phyloP scores from a whole-genome alignment of 192 early-diverging fungal genomes.

The Backusella sp. region DNA sequence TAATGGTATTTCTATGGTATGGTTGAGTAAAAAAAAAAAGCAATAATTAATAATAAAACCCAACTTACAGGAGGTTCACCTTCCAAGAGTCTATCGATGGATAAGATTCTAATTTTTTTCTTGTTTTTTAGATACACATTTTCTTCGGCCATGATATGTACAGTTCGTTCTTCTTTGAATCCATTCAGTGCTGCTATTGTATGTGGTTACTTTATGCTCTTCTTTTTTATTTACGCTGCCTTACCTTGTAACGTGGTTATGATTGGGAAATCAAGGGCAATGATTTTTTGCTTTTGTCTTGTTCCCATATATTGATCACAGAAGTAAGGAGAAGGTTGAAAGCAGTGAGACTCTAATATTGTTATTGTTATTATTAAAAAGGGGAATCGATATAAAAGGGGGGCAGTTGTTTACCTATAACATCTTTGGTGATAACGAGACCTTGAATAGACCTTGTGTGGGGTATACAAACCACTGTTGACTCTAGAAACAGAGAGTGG shows the following conservation, averaged over 20 bases:
- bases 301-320: conserved; percentile 49
- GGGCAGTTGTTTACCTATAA: conserved; percentile 39
- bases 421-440: conserved; percentile 41
- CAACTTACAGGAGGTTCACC: conserved; percentile 41
- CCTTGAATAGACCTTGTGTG: conserved; percentile 44
- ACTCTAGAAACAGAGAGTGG: conserved; percentile 35
- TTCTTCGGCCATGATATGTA: conserved; percentile 49
- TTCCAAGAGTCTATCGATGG: conserved; percentile 49
- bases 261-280: conserved; percentile 44
- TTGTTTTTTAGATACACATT: conserved; percentile 46
- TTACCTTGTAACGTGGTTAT: conserved; percentile 50
- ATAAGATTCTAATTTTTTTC: conserved; percentile 42
- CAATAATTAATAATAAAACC: not conserved
- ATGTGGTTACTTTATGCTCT: not conserved
- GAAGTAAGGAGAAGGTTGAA: conserved; percentile 52
- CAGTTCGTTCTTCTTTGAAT: conserved; percentile 41
- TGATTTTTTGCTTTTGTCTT: conserved; percentile 48
- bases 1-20: conserved; percentile 14
- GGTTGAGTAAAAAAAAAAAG: not conserved
- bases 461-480: conserved; percentile 48
- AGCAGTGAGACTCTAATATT: conserved; percentile 51
- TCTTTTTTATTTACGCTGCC: not conserved
- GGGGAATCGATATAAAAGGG: not conserved
- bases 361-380: not conserved
- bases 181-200: conserved; percentile 14